These are phyloP conservation scores for Bryoerythrophyllum caledonicum DNA, from an alignment of 225 moss, liverwort and hornwort species.

Conservation along the genomic window DNA sequence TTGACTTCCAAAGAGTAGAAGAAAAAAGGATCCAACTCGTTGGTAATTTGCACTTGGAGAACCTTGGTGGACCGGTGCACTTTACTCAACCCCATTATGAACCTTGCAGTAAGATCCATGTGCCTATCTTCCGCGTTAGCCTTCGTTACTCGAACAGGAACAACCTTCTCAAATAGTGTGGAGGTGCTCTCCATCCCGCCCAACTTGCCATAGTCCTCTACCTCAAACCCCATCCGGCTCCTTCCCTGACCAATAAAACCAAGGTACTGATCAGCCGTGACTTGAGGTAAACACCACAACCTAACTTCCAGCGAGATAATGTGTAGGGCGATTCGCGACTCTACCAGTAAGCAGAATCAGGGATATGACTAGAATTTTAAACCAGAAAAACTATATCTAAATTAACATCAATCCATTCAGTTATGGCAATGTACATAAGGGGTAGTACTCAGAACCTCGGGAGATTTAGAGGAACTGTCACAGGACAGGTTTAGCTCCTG, in stretches of 20 bases:
- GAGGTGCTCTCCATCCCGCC: slow-evolving; percentile 88
- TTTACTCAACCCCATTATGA: slow-evolving; percentile 95
- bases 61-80: slow-evolving; percentile 90
- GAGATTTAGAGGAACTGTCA: slow-evolving; percentile 25
- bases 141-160: slow-evolving; percentile 89
- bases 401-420: slow-evolving; percentile 1
- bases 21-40: slow-evolving; percentile 95
- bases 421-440: neutral
- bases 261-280: slow-evolving; percentile 16
- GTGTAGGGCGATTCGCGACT: neutral
- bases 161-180: slow-evolving; percentile 87
- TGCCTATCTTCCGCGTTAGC: slow-evolving; percentile 84
- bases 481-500: slow-evolving; percentile 34
- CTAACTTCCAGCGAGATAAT: slow-evolving; percentile 17
- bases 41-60: slow-evolving; percentile 96
- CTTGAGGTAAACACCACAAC: neutral
- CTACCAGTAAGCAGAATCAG: slow-evolving; percentile 10
- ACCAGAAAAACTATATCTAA: neutral
- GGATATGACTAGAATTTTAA: neutral
- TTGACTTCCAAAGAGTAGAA: slow-evolving; percentile 97
- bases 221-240: slow-evolving; percentile 62
- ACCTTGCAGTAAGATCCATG: slow-evolving; percentile 90
- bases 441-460: slow-evolving; percentile 33
- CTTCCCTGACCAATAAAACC: slow-evolving; percentile 38
- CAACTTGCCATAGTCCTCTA: slow-evolving; percentile 64